Conservation (phyloP, 192 early-diverging fungal genomes). For the Pilobolus umbonatus region DNA sequence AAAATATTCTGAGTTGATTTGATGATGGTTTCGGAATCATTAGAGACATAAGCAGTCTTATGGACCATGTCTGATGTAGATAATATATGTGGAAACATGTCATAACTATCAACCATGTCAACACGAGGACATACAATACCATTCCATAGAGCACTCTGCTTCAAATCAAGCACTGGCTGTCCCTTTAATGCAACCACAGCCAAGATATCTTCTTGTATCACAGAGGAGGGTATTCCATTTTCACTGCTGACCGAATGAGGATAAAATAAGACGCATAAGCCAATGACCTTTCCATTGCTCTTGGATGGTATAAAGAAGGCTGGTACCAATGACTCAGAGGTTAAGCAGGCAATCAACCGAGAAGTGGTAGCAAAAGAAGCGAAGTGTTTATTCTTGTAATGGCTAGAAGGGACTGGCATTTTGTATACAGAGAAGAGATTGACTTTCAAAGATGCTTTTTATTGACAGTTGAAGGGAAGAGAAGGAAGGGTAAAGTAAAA, state of each 20-base stretch:
- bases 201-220: constrained; percentile 20
- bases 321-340: constrained; percentile 48
- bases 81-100: constrained; percentile 30
- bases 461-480: neutral
- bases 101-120: constrained; percentile 29
- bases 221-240: neutral
- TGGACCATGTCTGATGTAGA: neutral
- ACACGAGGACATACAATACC: constrained; percentile 14
- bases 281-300: neutral
- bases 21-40: neutral
- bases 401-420: constrained; percentile 19
- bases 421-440: neutral
- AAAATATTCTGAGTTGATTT: neutral
- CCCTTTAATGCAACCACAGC: constrained; percentile 24
- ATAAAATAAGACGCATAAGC: constrained; percentile 19
- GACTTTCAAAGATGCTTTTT: no score
- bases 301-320: constrained; percentile 34
- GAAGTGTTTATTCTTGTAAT: constrained; percentile 21
- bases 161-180: constrained; percentile 22
- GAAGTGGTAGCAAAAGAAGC: constrained; percentile 48
- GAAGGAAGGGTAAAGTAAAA: neutral
- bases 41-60: neutral
- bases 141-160: constrained; percentile 9
- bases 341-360: constrained; percentile 51
- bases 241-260: neutral